Percentiles rank a stretch among this genome's conserved stretches.
Conservation (phyloP, 768 basidiomycete genomes). For the Strobilomyces confusus region DNA sequence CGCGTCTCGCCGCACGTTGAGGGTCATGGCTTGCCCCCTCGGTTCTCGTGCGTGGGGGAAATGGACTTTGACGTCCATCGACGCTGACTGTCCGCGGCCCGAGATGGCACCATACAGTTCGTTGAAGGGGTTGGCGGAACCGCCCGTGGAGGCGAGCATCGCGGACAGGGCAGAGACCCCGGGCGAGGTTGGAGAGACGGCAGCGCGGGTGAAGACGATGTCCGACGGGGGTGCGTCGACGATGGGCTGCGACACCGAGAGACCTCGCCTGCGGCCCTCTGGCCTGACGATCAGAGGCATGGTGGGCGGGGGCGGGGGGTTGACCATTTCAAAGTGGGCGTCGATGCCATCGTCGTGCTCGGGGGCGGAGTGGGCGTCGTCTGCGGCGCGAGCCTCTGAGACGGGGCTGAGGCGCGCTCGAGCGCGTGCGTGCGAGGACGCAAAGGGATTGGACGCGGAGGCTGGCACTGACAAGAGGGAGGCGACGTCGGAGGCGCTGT, state of each 20-base stretch:
- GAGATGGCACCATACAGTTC: slow-evolving; percentile 85
- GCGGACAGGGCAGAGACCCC: slow-evolving; percentile 65
- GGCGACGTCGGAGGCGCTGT: slow-evolving; percentile 58
- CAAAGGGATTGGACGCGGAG: slow-evolving; percentile 49
- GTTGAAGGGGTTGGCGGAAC: slow-evolving; percentile 77
- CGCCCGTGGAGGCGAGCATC: slow-evolving; percentile 64
- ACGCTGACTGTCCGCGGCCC: slow-evolving; percentile 63
- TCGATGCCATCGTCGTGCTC: slow-evolving; percentile 32
- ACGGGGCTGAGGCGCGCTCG: slow-evolving; percentile 61
- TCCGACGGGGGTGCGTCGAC: slow-evolving; percentile 15
- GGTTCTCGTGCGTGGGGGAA: slow-evolving; percentile 78
- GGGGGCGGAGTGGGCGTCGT: slow-evolving; percentile 22
- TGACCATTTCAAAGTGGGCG: slow-evolving; percentile 54
- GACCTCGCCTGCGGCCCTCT: slow-evolving; percentile 27
- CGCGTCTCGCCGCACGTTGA: slow-evolving; percentile 82
- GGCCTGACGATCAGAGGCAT: slow-evolving; percentile 20
- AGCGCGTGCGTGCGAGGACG: slow-evolving; percentile 40
- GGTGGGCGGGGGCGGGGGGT: slow-evolving; percentile 33
- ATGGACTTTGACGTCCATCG: slow-evolving; percentile 68
- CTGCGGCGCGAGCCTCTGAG: slow-evolving; percentile 44
- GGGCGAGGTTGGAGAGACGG: slow-evolving; percentile 40
- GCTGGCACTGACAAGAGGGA: slow-evolving; percentile 55
- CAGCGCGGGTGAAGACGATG: slow-evolving; percentile 50
- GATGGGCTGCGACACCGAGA: slow-evolving; percentile 27
- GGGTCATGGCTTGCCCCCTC: slow-evolving; percentile 55